Conservation (phyloP, 2,329 filamentous ascomycete species). For the Knufia fluminis region DNA sequence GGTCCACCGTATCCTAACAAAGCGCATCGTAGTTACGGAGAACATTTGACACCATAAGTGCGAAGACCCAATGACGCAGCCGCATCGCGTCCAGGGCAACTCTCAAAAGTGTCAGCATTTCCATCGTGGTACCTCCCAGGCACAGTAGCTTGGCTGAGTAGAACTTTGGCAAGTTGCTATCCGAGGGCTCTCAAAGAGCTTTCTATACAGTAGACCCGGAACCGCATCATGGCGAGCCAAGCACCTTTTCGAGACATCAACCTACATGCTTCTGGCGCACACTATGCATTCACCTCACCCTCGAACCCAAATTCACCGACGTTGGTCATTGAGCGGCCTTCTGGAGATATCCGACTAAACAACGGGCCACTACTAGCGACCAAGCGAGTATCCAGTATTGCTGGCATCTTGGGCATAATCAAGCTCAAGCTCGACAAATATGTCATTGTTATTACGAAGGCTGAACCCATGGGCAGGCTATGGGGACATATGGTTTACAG, state of each 20-base stretch:
- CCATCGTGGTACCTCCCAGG: too few species aligned
- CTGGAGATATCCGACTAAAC: conserved; percentile 77
- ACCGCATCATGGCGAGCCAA: conserved; percentile 27
- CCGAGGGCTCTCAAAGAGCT: too few species aligned
- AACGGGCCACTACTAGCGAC: conserved; percentile 67
- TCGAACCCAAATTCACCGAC: conserved; percentile 84
- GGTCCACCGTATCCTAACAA: too few species aligned
- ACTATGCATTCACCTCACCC: conserved; percentile 94
- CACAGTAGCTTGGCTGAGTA: too few species aligned
- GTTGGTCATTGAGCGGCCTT: conserved; percentile 81
- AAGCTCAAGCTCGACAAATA: conserved; percentile 94
- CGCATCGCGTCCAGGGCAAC: too few species aligned
- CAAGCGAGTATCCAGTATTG: conserved; percentile 86
- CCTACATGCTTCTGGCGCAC: conserved; percentile 79
- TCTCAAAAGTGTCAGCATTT: too few species aligned
- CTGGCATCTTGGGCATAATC: conserved; percentile 88
- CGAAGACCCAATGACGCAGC: too few species aligned
- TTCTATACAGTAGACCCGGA: too few species aligned
- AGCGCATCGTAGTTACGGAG: too few species aligned
- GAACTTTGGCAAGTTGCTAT: too few species aligned
- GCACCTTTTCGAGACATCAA: conserved; percentile 94
- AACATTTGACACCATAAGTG: too few species aligned
- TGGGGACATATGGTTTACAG: conserved; percentile 97
- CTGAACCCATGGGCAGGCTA: conserved; percentile 77
- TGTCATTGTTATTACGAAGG: conserved; percentile 91